Evolutionary conservation across 768 basidiomycete genomes (phyloP), one percentile per base, ranked within the genome.

Genomic region (Boletus patriciae): DNA sequence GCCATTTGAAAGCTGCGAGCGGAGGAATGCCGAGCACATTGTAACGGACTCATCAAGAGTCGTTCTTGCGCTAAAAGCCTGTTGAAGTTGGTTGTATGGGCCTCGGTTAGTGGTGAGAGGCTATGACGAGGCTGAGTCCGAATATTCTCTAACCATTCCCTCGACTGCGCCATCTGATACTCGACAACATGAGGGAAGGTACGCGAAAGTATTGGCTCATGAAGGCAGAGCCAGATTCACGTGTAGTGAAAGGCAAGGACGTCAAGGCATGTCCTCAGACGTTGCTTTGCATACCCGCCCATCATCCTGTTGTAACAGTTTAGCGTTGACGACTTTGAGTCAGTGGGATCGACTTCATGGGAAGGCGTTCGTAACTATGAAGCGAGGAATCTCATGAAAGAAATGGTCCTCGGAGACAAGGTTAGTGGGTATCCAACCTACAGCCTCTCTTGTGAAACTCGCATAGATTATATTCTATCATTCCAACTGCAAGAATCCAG

Each of bases 361-460:
- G 91, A 92, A 66, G 91, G 91, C n/a, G 91, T 93, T 21, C 78
- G 91, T 36, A 92, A 91, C 63, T 86, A 86, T 61, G 88, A 91
- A 70, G 91, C 91, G 8, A 78, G 86, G 57, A 92, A 92, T 68
- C 66, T 91, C 58, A 92, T 93, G 86, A 88, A 85, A 68, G 82
- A 85, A 66, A 93, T 92, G 91, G 77, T 76, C 57, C 65, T 80
- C 18, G 88, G 87, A 41, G 90, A 93, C 67, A 83, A 88, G 77
- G 91, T 88, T 33, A 16, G 75, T 52, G 44, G 0, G 34, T 29
- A n/a, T 48, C 21, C 29, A 42, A 15, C 46, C 18, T 6, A 27
- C 43, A 31, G 12, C 15, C 25, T 46, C 34, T 18, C 15, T 43
- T 25, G 33, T 54, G 46, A 51, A 45, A 34, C n/a, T 52, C n/a